Evolutionary conservation across 139 green algal genomes (phyloP), one percentile per base, ranked within the genome.

Genomic region (Diplosphaera chodatii): DNA sequence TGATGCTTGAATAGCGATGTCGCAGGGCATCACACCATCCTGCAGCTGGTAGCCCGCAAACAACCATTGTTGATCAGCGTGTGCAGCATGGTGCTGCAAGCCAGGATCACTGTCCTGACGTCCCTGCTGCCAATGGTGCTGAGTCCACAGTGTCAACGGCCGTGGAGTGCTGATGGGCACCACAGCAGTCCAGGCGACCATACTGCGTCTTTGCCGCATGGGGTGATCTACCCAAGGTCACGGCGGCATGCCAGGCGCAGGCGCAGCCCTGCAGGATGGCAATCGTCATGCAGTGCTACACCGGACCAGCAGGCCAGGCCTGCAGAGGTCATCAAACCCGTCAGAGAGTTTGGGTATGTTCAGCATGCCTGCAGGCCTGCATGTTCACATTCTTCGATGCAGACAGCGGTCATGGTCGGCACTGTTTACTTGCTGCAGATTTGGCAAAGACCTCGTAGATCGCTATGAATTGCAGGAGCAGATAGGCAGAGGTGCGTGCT

Each of bases 391-490:
- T 21, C 48, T 59, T 13, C 8, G 37, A 4, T 59, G 48, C 18
- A 59, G 13, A 25, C 48, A 10, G 48, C 48, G 18, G n/a, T n/a
- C n/a, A n/a, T n/a, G 18, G 16, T n/a, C 16, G 18, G 48, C 48
- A 59, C 3, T 67, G 63, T 34, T 67, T 40, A 67, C 63, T n/a
- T n/a, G 28, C 10, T 10, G 63, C 63, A 75, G 70, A 18, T 75
- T 62, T 33, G 8, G 34, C 31, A 40, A 64, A 64, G 70, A 69
- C 34, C 68, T 75, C 34, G 32, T 64, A 16, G 59, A 40, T 5
- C 28, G 63, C 33, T 86, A 83, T 18, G 48, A 82, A 16, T 29
- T 86, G n/a, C 67, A 68, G 18, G 64, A 76, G 30, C 63, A 81
- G 55, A 32, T 86, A 8, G 80, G 80, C 63, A 67, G 32, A n/a